phyloP scores from a whole-genome alignment of 495 filamentous ascomycete genomes.

The Penicillium psychrofluorescens region DNA sequence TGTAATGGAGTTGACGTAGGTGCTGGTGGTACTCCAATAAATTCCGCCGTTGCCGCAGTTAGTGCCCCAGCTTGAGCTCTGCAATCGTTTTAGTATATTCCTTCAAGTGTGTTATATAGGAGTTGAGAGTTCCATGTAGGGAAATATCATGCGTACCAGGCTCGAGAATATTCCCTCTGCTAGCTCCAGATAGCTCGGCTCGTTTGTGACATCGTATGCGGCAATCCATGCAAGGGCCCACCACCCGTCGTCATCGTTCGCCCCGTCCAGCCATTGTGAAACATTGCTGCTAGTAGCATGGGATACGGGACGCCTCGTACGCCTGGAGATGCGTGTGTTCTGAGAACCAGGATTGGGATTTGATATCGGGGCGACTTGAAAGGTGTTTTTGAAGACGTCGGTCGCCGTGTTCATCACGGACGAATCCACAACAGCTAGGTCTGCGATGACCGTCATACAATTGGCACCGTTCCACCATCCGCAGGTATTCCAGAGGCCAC shows the following conservation, averaged over 20 bases:
- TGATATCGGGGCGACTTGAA: slow-evolving; percentile 16
- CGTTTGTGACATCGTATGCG: slow-evolving; percentile 53
- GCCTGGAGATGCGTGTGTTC: slow-evolving; percentile 4
- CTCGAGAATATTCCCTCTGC: slow-evolving; percentile 55
- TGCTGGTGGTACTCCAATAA: slow-evolving; percentile 57
- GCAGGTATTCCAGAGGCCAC: slow-evolving; percentile 57
- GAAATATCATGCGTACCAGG: slow-evolving; percentile 30
- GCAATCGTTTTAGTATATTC: slow-evolving; percentile 1
- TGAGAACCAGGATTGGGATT: slow-evolving; percentile 19
- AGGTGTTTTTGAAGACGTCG: slow-evolving; percentile 38
- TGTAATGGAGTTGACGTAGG: slow-evolving; percentile 62
- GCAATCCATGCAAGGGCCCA: slow-evolving; percentile 64
- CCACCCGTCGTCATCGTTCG: slow-evolving; percentile 68
- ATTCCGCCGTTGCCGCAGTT: slow-evolving; percentile 46
- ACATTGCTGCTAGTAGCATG: slow-evolving; percentile 8
- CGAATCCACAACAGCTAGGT: slow-evolving; percentile 47
- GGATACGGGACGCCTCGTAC: neutral
- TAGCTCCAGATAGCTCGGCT: slow-evolving; percentile 44
- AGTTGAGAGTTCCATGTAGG: neutral
- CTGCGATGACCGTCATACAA: slow-evolving; percentile 53
- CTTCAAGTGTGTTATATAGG: no score
- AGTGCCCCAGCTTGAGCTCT: slow-evolving; percentile 42
- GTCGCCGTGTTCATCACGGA: slow-evolving; percentile 18
- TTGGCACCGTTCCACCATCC: slow-evolving; percentile 79
- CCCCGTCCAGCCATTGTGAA: slow-evolving; percentile 46